Evolutionary conservation across 164 flowering plant species (phyloP).

Genomic region (Houttuynia cordata): DNA sequence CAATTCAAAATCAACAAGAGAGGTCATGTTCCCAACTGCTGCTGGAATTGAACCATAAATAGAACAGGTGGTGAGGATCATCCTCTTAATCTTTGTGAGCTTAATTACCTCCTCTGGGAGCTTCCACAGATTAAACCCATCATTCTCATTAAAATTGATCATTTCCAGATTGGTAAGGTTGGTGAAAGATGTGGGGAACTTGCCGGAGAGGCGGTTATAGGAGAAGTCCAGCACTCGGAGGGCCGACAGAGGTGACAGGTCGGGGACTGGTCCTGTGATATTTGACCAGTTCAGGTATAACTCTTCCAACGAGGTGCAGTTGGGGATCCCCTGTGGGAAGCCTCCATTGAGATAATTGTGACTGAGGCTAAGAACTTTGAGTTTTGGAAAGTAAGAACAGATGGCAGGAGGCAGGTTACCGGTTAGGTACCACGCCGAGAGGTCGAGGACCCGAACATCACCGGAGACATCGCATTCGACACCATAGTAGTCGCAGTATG

Average conservation of each 20-base stretch:
- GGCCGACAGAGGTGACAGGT: constrained; percentile 41
- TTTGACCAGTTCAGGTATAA: constrained; percentile 31
- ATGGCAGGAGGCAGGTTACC: constrained; percentile 50
- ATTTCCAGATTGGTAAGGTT: constrained; percentile 66
- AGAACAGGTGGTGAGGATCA: constrained; percentile 57
- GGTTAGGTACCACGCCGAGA: constrained; percentile 44
- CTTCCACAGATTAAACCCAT: constrained; percentile 35
- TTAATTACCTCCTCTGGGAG: constrained; percentile 41
- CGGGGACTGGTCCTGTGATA: constrained; percentile 46
- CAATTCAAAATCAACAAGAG: constrained; percentile 65
- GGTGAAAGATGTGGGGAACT: constrained; percentile 56
- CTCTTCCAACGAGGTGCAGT: constrained; percentile 63
- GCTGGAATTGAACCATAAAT: constrained; percentile 54
- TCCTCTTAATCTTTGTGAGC: constrained; percentile 33
- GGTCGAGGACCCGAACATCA: constrained; percentile 32
- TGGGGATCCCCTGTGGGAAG: constrained; percentile 39
- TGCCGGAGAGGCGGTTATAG: constrained; percentile 46
- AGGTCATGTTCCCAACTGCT: constrained; percentile 64
- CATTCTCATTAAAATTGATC: constrained; percentile 55
- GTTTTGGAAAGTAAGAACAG: constrained; percentile 56
- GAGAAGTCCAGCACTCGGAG: constrained; percentile 57
- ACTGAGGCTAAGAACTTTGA: constrained; percentile 42
- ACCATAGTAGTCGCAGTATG: constrained; percentile 53
- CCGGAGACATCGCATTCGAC: constrained; percentile 46
- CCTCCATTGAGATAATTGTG: constrained; percentile 34